Base-by-base conservation (phyloP, 257 asterid genomes). In the Solanum chmielewskii region DNA sequence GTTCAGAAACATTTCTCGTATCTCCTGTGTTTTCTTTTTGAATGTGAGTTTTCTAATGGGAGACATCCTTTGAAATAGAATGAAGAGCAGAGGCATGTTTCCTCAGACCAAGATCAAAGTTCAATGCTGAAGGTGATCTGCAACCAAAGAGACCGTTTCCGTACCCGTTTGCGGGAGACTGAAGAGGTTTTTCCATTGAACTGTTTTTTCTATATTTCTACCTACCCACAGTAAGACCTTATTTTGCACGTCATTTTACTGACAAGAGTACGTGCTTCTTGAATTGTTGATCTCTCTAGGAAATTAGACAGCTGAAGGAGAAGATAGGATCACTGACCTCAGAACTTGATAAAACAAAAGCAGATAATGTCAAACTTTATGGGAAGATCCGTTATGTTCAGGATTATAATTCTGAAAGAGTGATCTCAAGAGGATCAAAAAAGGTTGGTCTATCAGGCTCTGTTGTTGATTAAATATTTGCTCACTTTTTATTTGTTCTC, bases 41-140 rank as follows among this genome's bases (percentile, higher is more conserved):
- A 49, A 81, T 47, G 29, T 29, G 69, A 81, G 41, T 18, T 10
- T 81, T 81, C 85, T 81, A 49, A 81, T 20, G 45, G 56, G 85
- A 49, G 45, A 81, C 13, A 11, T 81, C 44, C 45, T 49, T 52
- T 49, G 69, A 81, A 29, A 49, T 94, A 96, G 99, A 95, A 92
- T 92, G 89, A 90, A 56, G 98, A 94, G 89, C 98, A 92, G 86
- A 94, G 93, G 90, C 96, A 94, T 84, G 91, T 90, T 88, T 88
- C 94, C 47, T 82, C 94, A 59, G 98, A 96, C 89, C 93, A 92
- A 88, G 99, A 96, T 92, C 99, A 96, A 88, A 95, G 93, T 91
- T 96, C 99, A 73, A 96, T 96, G 99, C 98, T 96, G 87, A 95
- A 94, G 92, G 99, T 97, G 94, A 97, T 97, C 74, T 97, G 99